phyloP scores from a whole-genome alignment of 2,329 filamentous ascomycete species.

The Penicillium sp. region DNA sequence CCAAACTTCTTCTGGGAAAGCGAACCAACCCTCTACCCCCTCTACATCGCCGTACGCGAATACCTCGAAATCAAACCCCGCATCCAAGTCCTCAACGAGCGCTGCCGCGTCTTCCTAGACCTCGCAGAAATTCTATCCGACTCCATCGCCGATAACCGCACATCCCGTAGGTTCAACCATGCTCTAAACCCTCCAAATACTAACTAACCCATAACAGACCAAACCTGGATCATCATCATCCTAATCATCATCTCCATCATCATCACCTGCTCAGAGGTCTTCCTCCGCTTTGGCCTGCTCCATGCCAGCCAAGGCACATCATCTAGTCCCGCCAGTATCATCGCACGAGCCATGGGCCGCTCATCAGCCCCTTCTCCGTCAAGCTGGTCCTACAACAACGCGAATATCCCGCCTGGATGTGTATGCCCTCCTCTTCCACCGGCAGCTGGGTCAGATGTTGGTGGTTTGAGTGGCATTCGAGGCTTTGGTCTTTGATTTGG shows the following conservation, averaged over 20 bases:
- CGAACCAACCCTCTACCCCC: slow-evolving; percentile 87
- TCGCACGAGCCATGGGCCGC: slow-evolving; percentile 21
- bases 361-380: slow-evolving; percentile 14
- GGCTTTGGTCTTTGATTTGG: slow-evolving; percentile 3
- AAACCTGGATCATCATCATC: slow-evolving; percentile 97
- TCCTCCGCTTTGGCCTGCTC: slow-evolving; percentile 76
- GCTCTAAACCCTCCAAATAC: not conserved
- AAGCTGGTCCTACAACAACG: slow-evolving; percentile 11
- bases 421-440: slow-evolving; percentile 20
- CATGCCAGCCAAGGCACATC: slow-evolving; percentile 27
- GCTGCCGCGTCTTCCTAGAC: slow-evolving; percentile 93
- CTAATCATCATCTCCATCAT: slow-evolving; percentile 87
- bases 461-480: slow-evolving; percentile 9
- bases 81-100: slow-evolving; percentile 94
- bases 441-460: slow-evolving; percentile 1
- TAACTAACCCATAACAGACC: slow-evolving; percentile 44
- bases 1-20: slow-evolving; percentile 84
- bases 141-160: slow-evolving; percentile 87
- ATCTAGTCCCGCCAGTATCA: slow-evolving; percentile 11
- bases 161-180: slow-evolving; percentile 58
- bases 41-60: slow-evolving; percentile 90
- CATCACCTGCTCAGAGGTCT: slow-evolving; percentile 85
- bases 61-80: slow-evolving; percentile 96
- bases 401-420: slow-evolving; percentile 18
- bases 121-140: slow-evolving; percentile 92